Percentiles rank a stretch among this genome's conserved stretches.
Evolutionary conservation across 768 basidiomycete genomes (phyloP).

Genomic region (Lactifluus echinatus): DNA sequence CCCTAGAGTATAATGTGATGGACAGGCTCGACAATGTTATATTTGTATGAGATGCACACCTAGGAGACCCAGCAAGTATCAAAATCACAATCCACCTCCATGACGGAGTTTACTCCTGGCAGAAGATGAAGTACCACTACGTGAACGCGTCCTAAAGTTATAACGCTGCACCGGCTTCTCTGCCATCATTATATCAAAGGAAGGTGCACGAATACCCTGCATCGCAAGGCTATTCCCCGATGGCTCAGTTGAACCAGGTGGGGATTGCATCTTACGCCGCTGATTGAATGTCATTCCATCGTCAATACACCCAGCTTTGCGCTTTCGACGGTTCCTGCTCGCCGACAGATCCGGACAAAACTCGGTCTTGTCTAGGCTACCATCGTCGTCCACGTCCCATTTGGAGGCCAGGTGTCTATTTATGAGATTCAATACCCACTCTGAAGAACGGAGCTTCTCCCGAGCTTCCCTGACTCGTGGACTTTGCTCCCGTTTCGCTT

Average conservation of each 20-base stretch:
- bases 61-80: neutral
- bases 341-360: neutral
- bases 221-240: neutral
- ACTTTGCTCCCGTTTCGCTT: neutral
- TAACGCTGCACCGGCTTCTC: neutral
- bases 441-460: neutral
- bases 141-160: neutral
- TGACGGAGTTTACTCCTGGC: neutral
- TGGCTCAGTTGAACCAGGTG: neutral
- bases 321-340: neutral
- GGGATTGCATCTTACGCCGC: neutral
- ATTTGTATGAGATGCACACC: neutral
- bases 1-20: too few species aligned
- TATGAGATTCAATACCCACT: neutral
- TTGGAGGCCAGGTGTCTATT: neutral
- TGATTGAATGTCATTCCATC: neutral
- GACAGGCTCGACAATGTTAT: neutral
- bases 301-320: neutral
- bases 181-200: too few species aligned
- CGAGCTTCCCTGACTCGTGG: neutral
- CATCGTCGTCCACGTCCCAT: constrained; percentile 2
- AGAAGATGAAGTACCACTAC: neutral
- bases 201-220: too few species aligned
- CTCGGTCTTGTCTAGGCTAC: neutral
- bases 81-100: neutral